Conservation (phyloP, 768 basidiomycete genomes). For the Psilocybe azurescens region DNA sequence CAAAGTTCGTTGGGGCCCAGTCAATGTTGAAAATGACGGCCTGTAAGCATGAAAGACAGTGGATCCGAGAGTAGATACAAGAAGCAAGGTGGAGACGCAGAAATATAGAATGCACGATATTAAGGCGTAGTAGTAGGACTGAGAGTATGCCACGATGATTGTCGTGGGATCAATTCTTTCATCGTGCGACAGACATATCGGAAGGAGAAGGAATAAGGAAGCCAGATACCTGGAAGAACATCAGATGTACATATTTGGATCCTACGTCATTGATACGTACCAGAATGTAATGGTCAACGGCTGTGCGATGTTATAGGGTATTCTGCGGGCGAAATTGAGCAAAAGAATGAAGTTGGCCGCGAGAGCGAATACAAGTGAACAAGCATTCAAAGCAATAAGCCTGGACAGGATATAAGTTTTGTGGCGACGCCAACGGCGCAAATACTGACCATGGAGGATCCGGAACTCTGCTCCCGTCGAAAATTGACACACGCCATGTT, state of each 20-base stretch:
- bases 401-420: constrained; percentile 20
- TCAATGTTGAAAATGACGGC: constrained; percentile 40
- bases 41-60: constrained; percentile 38
- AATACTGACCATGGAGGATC: constrained; percentile 42
- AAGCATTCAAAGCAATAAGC: constrained; percentile 35
- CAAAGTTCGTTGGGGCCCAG: constrained; percentile 43
- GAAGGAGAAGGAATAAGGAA: constrained; percentile 37
- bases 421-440: neutral
- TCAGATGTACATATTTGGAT: neutral
- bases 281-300: constrained; percentile 42
- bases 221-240: constrained; percentile 39
- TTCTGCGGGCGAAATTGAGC: constrained; percentile 42
- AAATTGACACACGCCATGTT: constrained; percentile 35
- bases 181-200: constrained; percentile 33
- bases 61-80: constrained; percentile 36
- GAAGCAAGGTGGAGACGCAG: constrained; percentile 33
- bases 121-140: constrained; percentile 45
- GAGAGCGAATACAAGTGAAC: constrained; percentile 38
- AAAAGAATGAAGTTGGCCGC: constrained; percentile 40
- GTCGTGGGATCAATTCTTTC: constrained; percentile 9
- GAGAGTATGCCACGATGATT: constrained; percentile 29
- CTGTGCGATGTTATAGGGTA: constrained; percentile 41
- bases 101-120: constrained; percentile 37
- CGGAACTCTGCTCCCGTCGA: constrained; percentile 21
- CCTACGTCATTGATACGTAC: constrained; percentile 24